Evolutionary conservation across 129 eudicot species (phyloP), one percentile per base, ranked within the genome.

Genomic region (Solidago caesia): DNA sequence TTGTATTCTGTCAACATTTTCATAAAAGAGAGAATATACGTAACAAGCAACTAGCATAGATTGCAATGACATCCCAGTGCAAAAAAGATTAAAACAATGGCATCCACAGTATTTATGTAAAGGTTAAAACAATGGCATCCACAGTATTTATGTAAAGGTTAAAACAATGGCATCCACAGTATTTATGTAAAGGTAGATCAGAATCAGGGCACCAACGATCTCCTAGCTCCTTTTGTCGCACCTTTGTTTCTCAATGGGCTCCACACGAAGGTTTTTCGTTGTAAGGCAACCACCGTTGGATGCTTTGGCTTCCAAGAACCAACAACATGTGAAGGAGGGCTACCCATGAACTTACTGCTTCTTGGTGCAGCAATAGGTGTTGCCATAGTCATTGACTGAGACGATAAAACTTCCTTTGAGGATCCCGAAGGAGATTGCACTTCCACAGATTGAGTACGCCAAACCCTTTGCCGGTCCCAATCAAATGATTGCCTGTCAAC

Each of bases 271-370:
- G 75, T 73, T 68, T 94, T 94, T 84, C 82, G 75, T 43, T 90
- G 96, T 7, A 94, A 71, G 0, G 97, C 96, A 1, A 94, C 81
- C 48, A 91, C 96, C 6, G 91, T 86, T 41, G 98, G 97, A 72
- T 88, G 97, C 82, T 83, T 94, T 1, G 97, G 97, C 86, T 79
- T 94, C 97, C 91, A 90, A 6, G 97, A 88, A 4, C 93, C 93
- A 59, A 49, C 83, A 13, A 13, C 81, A 41, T 82, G 91, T 2
- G 89, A 81, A 26, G 87, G 86, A 43, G 91, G 96, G 62, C 96
- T 90, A 62, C 97, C 97, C 90, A 86, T 83, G 53, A 94, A 94
- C 74, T 84, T 92, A 33, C 92, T 89, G 75, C 96, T 87, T 39
- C 88, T 76, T 2, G 65, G 60, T 64, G 80, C 86, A 69, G 78